Base-by-base conservation (phyloP, 768 basidiomycete genomes). In the Auriscalpium microsporum region DNA sequence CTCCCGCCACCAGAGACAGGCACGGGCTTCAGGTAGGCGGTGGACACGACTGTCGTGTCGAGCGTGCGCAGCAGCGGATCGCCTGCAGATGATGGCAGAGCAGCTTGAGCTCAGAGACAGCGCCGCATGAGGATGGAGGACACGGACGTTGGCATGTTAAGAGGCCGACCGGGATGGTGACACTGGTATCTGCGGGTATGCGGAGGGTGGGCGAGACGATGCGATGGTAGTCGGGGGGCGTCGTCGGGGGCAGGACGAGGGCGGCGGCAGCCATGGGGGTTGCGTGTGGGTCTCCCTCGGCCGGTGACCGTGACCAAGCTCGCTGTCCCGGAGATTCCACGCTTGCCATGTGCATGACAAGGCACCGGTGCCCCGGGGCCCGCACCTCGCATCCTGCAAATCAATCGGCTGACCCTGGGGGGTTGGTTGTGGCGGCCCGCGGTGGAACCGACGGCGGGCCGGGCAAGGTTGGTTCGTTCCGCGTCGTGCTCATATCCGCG, bases 101-200 rank as follows among this genome's bases (percentile, higher is more conserved):
- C 45, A 37, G 51, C 6, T 36, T 21, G 11, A 38, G 35, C 34
- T 4, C 28, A 2, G 36, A 5, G 23, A 46, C 36, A 19, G 28
- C 28, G 28, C 5, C 28, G 28, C 28, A n/a, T 11, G 46, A 52
- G 19, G 42, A 59, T 28, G 38, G 48, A 46, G 44, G 50, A 57
- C 38, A 56, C 71, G 62, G 71, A 86, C 87, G 83, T 76, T 90
- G 87, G 66, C 89, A 91, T 16, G 86, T 82, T 33, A 92, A 73
- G 14, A 90, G 73, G 46, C 89, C 89, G 40, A 91, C 87, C 38
- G 86, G 87, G 40, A 86, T 76, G 16, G 84, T 67, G 7, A 71
- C 57, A 35, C 68, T 68, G 21, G 75, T 70, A 54, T 82, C 76
- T 17, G 74, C 68, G n/a, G 84, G 78, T 50, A 87, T 66, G 35